phyloP scores from a whole-genome alignment of 345 rosid species.

The Pistacia integerrima region DNA sequence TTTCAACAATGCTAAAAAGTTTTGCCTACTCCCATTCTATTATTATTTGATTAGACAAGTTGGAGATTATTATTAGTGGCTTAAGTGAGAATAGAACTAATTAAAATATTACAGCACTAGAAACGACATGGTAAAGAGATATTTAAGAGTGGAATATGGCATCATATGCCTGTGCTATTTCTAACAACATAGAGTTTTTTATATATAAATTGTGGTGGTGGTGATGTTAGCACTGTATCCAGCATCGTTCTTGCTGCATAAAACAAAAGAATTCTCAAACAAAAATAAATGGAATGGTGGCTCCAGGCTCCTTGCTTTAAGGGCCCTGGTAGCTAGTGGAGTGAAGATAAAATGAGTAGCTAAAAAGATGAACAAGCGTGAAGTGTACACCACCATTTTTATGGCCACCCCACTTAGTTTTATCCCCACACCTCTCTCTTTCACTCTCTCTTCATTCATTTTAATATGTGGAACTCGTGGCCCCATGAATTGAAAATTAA shows the following conservation, averaged over 20 bases:
- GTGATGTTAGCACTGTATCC: conserved; percentile 31
- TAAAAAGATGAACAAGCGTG: conserved; percentile 29
- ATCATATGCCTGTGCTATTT: conserved; percentile 28
- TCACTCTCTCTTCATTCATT: not conserved
- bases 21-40: conserved; percentile 3
- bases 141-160: conserved; percentile 41
- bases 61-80: not conserved
- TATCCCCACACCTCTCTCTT: not conserved
- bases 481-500: not conserved
- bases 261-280: conserved; percentile 1
- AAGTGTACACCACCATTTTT: conserved; percentile 63
- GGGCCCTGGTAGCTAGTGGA: conserved; percentile 45
- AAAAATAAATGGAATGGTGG: conserved; percentile 18
- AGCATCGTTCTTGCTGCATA: conserved; percentile 15
- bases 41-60: conserved; percentile 15
- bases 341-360: conserved; percentile 31
- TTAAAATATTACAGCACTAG: conserved; percentile 24
- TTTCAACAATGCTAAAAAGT: not conserved
- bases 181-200: conserved; percentile 1
- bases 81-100: not conserved
- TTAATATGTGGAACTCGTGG: not conserved
- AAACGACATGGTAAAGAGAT: conserved; percentile 25
- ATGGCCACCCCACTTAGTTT: conserved; percentile 55
- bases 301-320: conserved; percentile 21
- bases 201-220: conserved; percentile 20